Base-by-base conservation (phyloP, 2,329 filamentous ascomycete species). In the Ophiocordyceps polyrhachis-furcata region DNA sequence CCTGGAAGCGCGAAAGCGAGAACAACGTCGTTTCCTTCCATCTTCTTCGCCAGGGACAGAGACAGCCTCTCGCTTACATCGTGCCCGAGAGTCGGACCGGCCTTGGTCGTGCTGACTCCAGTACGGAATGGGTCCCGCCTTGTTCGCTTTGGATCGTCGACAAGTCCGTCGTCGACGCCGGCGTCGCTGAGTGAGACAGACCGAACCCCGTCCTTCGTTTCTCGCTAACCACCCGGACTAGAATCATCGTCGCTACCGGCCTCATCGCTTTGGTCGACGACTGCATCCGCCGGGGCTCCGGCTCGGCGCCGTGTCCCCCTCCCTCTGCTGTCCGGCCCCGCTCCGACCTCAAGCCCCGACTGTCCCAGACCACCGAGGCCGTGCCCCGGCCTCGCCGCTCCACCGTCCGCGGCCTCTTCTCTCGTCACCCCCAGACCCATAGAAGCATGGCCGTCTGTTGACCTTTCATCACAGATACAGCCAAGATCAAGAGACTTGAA, bases 131-230 rank as follows among this genome's bases (percentile, higher is more conserved):
- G 87, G 72, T 96, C 21, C 83, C 86, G 45, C 87, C 86, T 5
- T 93, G 83, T 58, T 84, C 83, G 54, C 80, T 96, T 77, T 88
- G 85, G 77, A 85, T 96, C 58, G 84, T 75, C 53, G 85, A 94
- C 59, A 65, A 75, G 48, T 70, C 68, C 15, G 70, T 91, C 48
- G 69, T 91, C 51, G 67, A 73, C 29, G 78, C 74, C 43, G 88
- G 94, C 58, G 76, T 93, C 55, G 84, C 86, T 49, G 88, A 95
- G 86, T 93, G 76, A 66, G 71, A 69, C 21, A 23, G 41, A 28
- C n/a, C n/a, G n/a, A n/a, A n/a, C n/a, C n/a, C n/a, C n/a, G n/a
- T 29, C 15, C 28, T 40, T 23, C 21, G 21, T 23, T 23, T 40
- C 31, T 14, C 21, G 1, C 1, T 6, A 9, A 17, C 37, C 21